Conservation (phyloP, 2,329 filamentous ascomycete species). For the Diaporthe eres region DNA sequence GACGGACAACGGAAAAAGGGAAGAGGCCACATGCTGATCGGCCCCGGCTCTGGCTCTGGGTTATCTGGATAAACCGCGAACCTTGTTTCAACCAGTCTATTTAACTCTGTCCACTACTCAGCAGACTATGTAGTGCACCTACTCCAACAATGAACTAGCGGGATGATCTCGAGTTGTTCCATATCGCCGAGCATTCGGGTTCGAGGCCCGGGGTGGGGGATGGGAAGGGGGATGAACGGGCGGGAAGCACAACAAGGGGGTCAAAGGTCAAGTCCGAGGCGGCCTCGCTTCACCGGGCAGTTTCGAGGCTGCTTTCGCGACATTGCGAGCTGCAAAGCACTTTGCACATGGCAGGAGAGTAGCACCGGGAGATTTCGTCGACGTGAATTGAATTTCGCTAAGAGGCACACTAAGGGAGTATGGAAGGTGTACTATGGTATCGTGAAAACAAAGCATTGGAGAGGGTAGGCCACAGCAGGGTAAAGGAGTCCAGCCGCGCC, state of each 20-base stretch:
- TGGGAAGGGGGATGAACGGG: background rate
- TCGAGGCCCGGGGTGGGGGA: background rate
- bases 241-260: background rate
- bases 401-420: background rate
- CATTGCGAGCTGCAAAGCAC: slow-evolving; percentile 15
- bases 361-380: background rate
- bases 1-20: slow-evolving; percentile 2
- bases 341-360: background rate
- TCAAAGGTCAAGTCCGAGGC: slow-evolving; percentile 14
- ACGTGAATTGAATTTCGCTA: background rate
- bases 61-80: slow-evolving; percentile 17
- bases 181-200: background rate
- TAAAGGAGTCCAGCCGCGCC: background rate
- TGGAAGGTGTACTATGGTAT: background rate
- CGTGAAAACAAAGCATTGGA: background rate
- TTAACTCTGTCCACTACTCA: background rate
- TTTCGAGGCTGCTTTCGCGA: slow-evolving; percentile 22
- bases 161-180: slow-evolving; percentile 25
- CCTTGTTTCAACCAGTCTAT: slow-evolving; percentile 21
- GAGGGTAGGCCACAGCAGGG: background rate
- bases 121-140: background rate
- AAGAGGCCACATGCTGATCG: background rate
- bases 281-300: slow-evolving; percentile 25
- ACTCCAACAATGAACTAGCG: slow-evolving; percentile 25
- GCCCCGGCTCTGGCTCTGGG: background rate